phyloP scores from a whole-genome alignment of 2,329 filamentous ascomycete genomes.

The Claviceps sp. region DNA sequence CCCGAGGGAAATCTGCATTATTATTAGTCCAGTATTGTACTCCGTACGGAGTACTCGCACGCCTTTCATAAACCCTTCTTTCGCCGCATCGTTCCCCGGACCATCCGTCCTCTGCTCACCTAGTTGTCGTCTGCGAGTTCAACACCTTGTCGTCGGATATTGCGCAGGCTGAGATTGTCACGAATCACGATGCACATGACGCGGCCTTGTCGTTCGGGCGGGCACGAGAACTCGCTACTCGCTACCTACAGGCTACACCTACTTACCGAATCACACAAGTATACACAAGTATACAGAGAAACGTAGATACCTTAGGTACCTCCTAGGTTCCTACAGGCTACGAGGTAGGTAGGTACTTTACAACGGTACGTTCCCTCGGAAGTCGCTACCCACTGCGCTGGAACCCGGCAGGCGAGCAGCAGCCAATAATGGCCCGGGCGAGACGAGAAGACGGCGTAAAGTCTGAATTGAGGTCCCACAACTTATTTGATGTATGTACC shows the following conservation, averaged over 20 bases:
- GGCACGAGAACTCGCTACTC: no score
- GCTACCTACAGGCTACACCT: no score
- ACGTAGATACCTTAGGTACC: no score
- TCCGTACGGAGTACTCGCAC: background rate
- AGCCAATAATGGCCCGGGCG: background rate
- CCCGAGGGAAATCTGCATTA: no score
- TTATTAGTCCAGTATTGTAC: no score
- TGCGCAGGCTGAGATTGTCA: background rate
- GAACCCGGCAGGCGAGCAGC: background rate
- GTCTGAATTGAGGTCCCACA: background rate
- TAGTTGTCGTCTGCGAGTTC: background rate
- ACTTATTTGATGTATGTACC: background rate
- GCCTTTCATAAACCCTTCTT: background rate
- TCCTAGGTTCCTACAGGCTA: no score
- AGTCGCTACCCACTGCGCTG: background rate
- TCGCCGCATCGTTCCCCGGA: background rate
- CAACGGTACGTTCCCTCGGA: no score
- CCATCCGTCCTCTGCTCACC: background rate
- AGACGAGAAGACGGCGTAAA: background rate
- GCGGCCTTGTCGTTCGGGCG: no score
- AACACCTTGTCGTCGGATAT: background rate
- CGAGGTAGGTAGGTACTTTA: no score
- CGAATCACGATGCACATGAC: no score
- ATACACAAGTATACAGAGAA: no score
- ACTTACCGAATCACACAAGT: no score